Conservation (phyloP, 1,139 yeast genomes). For the Yamadazyma triangularis region DNA sequence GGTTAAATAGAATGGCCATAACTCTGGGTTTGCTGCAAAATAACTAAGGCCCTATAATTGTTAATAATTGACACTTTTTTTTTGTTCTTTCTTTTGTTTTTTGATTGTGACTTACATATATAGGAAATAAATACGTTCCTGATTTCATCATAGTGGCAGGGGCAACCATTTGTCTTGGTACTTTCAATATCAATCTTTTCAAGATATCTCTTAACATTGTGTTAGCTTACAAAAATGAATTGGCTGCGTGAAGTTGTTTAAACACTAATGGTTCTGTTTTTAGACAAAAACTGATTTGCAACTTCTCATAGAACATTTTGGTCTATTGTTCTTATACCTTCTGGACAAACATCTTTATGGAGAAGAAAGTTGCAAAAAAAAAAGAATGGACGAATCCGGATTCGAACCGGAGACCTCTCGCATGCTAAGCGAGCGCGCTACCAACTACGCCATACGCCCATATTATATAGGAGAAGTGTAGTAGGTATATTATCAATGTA, state of each 20-base stretch:
- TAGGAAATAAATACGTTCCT: constrained; percentile 23
- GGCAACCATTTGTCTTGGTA: neutral
- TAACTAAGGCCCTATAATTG: constrained; percentile 38
- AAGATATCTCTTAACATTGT: too few species aligned
- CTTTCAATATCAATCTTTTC: neutral
- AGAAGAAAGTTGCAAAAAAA: constrained; percentile 11
- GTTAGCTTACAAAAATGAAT: too few species aligned
- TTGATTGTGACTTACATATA: neutral
- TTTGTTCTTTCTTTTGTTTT: neutral
- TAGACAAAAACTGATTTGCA: too few species aligned
- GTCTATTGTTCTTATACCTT: too few species aligned
- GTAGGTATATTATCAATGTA: too few species aligned
- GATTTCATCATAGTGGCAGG: constrained; percentile 16
- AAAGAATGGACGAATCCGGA: constrained; percentile 77
- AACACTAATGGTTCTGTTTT: too few species aligned
- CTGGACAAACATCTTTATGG: too few species aligned
- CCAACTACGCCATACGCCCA: constrained; percentile 93
- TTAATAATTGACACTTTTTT: too few species aligned
- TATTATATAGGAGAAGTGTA: constrained; percentile 3
- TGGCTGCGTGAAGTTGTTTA: too few species aligned
- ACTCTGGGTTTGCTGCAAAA: constrained; percentile 36
- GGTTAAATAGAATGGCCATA: constrained; percentile 50
- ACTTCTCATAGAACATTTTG: too few species aligned
- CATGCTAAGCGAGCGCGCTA: constrained; percentile 91
- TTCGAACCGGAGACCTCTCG: constrained; percentile 89